A percentile compares a stretch with the other conserved stretches of the same genome.
Conservation (phyloP, 1,284 basidiomycete species). For the Austroboletus niveus region DNA sequence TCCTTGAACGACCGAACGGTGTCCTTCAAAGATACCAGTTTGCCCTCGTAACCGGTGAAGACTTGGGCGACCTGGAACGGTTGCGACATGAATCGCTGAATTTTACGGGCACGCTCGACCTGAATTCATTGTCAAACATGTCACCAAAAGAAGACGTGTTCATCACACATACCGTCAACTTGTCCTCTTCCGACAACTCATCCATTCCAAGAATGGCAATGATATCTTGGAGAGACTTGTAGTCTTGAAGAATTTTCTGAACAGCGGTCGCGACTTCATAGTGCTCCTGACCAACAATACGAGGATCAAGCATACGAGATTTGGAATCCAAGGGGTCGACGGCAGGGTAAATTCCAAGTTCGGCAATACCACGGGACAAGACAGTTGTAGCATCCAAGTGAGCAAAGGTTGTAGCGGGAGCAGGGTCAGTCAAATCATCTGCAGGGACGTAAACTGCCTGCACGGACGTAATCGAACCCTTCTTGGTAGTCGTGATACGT, state of each 20-base stretch:
- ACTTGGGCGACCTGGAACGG: constrained; percentile 99
- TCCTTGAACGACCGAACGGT: constrained; percentile 94
- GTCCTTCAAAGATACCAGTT: constrained; percentile 92
- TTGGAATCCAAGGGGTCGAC: constrained; percentile 99
- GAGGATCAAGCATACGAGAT: constrained; percentile 99
- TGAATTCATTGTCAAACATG: constrained; percentile 27
- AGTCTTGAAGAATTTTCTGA: constrained; percentile 99
- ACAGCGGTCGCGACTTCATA: constrained; percentile 94
- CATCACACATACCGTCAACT: constrained; percentile 79
- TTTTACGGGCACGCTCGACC: constrained; percentile 88
- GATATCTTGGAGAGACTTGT: constrained; percentile 98
- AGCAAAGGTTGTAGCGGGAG: constrained; percentile 98
- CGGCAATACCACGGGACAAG: constrained; percentile 97
- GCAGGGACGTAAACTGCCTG: constrained; percentile 99
- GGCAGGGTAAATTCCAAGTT: constrained; percentile 99
- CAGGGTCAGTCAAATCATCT: constrained; percentile 99
- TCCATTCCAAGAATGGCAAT: constrained; percentile 99
- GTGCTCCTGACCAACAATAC: constrained; percentile 91
- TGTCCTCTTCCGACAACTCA: constrained; percentile 99
- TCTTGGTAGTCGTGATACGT: constrained; percentile 99
- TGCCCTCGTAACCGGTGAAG: constrained; percentile 98
- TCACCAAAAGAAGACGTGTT: too few relatives aligned
- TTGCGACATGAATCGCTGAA: constrained; percentile 98
- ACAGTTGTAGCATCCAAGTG: constrained; percentile 99
- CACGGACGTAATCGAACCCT: constrained; percentile 99